Base-by-base conservation (phyloP, 345 rosid genomes). In the Lepidium sativum region DNA sequence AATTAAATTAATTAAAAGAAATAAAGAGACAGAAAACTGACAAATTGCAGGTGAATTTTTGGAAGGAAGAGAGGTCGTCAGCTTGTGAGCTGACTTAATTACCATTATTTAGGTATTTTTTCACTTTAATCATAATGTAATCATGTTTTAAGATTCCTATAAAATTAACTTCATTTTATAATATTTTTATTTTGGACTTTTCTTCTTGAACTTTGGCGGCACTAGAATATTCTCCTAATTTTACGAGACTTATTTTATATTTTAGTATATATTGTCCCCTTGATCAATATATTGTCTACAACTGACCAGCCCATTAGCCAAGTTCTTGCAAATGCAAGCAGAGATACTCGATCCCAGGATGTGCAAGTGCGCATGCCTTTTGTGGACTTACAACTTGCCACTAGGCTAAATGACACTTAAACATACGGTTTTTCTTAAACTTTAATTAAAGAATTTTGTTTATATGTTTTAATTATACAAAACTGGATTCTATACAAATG, bases 1-100 rank as follows among this genome's bases (percentile, higher is more conserved):
- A 60, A 47, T 51, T 54, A 41, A n/a, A 53, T 38, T 50, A 66
- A 55, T 25, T 52, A 35, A 43, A 9, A 34, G 20, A 58, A 50
- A 39, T 27, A 14, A 55, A 68, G 74, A 69, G 91, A 84, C 86
- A 89, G 79, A 21, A 69, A 84, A 83, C 89, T 85, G 91, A 89
- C 87, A 81, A 89, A 82, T 50, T 49, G 79, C 87, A 89, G 87
- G 95, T 84, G 95, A 94, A 87, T 94, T 81, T 89, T 89, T 89
- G 72, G 75, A 71, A 48, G 65, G 65, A 41, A 52, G 75, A 76
- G 92, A 70, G 68, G 85, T 73, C 88, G 86, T 89, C 85, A 73
- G 68, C 74, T 80, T 87, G 89, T 71, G 97, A 79, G 97, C 97
- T 89, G 99, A 92, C 99, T 87, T 87, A 52, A 53, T 18, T 60